These are phyloP conservation scores for Gastrodia elata DNA, from an alignment of 106 monocot species.

Conservation along the genomic window DNA sequence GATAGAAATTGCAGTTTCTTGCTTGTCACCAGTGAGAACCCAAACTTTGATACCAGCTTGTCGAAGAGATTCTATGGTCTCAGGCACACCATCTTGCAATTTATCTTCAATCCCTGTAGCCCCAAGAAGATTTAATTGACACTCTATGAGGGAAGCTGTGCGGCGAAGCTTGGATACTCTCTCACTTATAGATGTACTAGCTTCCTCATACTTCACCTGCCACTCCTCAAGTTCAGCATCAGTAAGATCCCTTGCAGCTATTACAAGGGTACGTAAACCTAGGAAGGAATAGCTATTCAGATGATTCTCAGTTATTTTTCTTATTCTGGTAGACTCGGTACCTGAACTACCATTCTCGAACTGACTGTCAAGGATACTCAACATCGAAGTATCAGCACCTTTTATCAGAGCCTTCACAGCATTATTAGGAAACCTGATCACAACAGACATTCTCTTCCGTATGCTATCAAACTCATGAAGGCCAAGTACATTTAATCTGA, in stretches of 20 bases:
- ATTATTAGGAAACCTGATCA: conserved; percentile 78
- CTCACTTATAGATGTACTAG: conserved; percentile 84
- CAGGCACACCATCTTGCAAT: conserved; percentile 96
- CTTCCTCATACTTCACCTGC: conserved; percentile 80
- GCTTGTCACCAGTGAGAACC: conserved; percentile 98
- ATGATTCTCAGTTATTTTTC: conserved; percentile 55
- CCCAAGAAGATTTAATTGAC: conserved; percentile 74
- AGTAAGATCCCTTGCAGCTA: conserved; percentile 63
- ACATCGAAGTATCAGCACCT: conserved; percentile 94
- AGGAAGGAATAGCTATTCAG: conserved; percentile 55
- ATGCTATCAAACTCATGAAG: conserved; percentile 97
- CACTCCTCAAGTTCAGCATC: conserved; percentile 75
- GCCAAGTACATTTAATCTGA: conserved; percentile 95
- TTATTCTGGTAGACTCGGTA: conserved; percentile 25
- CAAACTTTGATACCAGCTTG: conserved; percentile 99
- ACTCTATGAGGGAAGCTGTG: conserved; percentile 68
- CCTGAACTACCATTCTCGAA: conserved; percentile 11
- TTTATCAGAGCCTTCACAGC: conserved; percentile 84
- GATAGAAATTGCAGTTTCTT: conserved; percentile 97
- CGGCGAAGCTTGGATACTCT: conserved; percentile 77
- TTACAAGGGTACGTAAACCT: conserved; percentile 82
- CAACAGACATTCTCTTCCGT: conserved; percentile 98
- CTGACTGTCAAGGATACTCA: conserved; percentile 35
- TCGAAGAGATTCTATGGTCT: conserved; percentile 86
- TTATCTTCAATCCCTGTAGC: conserved; percentile 97